Conservation (phyloP, 331 rosid species). For the Cydonia oblonga region DNA sequence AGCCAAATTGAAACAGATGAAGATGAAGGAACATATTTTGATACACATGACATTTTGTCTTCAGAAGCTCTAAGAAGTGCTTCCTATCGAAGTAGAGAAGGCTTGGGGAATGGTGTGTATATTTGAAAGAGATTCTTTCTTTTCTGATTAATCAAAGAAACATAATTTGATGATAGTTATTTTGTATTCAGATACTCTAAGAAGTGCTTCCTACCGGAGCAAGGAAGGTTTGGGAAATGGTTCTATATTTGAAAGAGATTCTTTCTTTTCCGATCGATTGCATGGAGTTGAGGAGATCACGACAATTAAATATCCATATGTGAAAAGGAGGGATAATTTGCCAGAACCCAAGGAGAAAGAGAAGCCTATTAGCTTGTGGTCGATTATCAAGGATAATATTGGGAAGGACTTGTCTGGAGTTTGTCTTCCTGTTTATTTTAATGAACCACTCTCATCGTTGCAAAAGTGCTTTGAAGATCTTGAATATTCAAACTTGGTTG, state of each 20-base stretch:
- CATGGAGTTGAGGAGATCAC: constrained; percentile 51
- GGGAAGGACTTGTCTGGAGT: constrained; percentile 99
- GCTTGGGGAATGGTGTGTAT: constrained; percentile 34
- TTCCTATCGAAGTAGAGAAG: constrained; percentile 84
- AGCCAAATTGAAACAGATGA: constrained; percentile 92
- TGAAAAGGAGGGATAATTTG: constrained; percentile 77
- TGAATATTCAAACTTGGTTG: constrained; percentile 91
- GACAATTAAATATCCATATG: constrained; percentile 57
- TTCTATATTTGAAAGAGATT: constrained; percentile 50
- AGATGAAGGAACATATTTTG: constrained; percentile 84
- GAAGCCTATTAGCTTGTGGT: constrained; percentile 86
- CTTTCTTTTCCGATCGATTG: constrained; percentile 45
- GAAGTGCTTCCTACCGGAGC: constrained; percentile 88
- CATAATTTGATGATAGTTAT: constrained; percentile 60
- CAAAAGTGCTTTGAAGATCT: constrained; percentile 98
- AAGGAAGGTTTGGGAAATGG: constrained; percentile 61
- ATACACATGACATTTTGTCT: constrained; percentile 75
- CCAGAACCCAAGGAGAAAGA: constrained; percentile 97
- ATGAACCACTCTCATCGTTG: constrained; percentile 92
- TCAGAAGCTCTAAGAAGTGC: constrained; percentile 90
- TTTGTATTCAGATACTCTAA: constrained; percentile 67
- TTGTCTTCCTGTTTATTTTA: constrained; percentile 98
- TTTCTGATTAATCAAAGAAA: constrained; percentile 30
- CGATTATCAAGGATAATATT: constrained; percentile 92
- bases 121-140: constrained; percentile 39